These are phyloP conservation scores for Mercurialis annua DNA, from an alignment of 345 rosid species.

Conservation along the genomic window DNA sequence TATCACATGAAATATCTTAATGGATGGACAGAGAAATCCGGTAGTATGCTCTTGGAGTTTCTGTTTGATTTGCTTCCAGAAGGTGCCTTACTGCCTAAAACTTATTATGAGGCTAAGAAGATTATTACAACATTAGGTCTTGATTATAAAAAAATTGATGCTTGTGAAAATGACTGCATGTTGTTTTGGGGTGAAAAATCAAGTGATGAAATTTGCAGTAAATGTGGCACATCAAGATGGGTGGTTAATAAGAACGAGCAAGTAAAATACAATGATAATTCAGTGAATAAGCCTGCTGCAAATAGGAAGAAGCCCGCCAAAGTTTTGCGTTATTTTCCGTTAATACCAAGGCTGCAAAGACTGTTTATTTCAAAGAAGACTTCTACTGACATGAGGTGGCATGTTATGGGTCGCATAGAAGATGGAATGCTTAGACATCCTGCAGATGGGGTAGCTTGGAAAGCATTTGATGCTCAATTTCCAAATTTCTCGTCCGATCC, in stretches of 20 bases:
- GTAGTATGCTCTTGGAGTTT: too few relatives aligned
- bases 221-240: not conserved
- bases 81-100: too few relatives aligned
- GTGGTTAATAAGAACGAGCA: not conserved
- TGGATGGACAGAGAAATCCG: too few relatives aligned
- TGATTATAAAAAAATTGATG: constrained; percentile 15
- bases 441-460: not conserved
- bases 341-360: not conserved
- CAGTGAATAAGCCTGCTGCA: too few relatives aligned
- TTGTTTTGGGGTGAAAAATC: not conserved
- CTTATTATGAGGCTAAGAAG: constrained; percentile 1
- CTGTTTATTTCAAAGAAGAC: too few relatives aligned
- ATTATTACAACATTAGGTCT: not conserved
- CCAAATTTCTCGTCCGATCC: not conserved
- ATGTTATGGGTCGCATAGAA: not conserved
- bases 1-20: too few relatives aligned
- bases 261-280: not conserved
- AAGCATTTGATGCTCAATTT: too few relatives aligned
- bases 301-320: too few relatives aligned
- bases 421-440: not conserved
- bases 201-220: not conserved
- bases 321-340: not conserved
- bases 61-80: too few relatives aligned
- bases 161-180: too few relatives aligned
- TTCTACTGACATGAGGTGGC: not conserved